Percentiles rank a stretch among this genome's conserved stretches.
These are phyloP conservation scores for Phyllosticta paracitricarpa DNA, from an alignment of 2,329 filamentous ascomycete genomes.

Conservation along the genomic window DNA sequence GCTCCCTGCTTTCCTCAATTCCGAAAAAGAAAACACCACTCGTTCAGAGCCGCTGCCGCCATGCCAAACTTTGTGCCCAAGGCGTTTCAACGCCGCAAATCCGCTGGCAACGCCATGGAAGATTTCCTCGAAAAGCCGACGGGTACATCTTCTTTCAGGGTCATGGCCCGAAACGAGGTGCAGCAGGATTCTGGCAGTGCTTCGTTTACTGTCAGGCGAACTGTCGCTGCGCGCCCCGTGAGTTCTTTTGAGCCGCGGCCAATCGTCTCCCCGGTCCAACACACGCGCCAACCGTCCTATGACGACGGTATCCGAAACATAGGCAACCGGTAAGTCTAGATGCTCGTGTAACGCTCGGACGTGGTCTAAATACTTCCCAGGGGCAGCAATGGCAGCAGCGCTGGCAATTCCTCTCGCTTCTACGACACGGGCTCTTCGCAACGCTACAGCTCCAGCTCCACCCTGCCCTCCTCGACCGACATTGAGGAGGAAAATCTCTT, in stretches of 20 bases:
- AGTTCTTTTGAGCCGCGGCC: slow-evolving; percentile 3
- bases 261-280: neutral
- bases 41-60: neutral
- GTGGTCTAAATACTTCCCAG: slow-evolving; percentile 15
- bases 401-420: slow-evolving; percentile 25
- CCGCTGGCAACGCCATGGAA: slow-evolving; percentile 26
- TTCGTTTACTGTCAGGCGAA: slow-evolving; percentile 2
- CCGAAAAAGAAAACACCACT: neutral
- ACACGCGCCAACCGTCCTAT: slow-evolving; percentile 7
- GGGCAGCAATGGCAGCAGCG: slow-evolving; percentile 32
- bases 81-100: slow-evolving; percentile 27
- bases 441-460: slow-evolving; percentile 25
- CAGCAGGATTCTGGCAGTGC: slow-evolving; percentile 18
- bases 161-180: slow-evolving; percentile 25
- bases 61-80: slow-evolving; percentile 13
- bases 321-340: slow-evolving; percentile 19
- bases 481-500: slow-evolving; percentile 23
- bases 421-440: slow-evolving; percentile 25
- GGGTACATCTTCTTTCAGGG: slow-evolving; percentile 21
- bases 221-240: slow-evolving; percentile 6
- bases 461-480: slow-evolving; percentile 31
- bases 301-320: slow-evolving; percentile 14
- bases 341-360: neutral
- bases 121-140: slow-evolving; percentile 15
- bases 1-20: neutral